Evolutionary conservation across 106 monocot species (phyloP), one percentile per base, ranked within the genome.

Genomic region (Allium sativum): DNA sequence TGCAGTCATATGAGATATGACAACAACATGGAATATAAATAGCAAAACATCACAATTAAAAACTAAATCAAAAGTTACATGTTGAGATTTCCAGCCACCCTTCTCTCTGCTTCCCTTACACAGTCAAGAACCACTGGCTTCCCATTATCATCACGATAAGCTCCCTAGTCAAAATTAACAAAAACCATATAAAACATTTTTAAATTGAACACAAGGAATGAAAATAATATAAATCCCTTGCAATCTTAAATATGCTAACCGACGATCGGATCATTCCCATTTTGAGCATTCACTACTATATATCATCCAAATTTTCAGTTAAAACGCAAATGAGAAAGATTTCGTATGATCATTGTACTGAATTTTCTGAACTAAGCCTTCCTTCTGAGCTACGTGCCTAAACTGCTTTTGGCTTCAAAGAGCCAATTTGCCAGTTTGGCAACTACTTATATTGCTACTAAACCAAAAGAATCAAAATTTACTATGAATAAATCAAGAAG

Each of bases 111-210:
- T 71, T 99, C 81, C 56, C 88, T 72, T 10, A 92, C 98, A 55
- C 98, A 99, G 2, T 92, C 82, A 2, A 99, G 84, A 57, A 99
- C 98, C 67, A 92, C 92, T 41, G 98, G 92, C 77, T 99, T 92
- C 68, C 98, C 92, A 61, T 92, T 69, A 65, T 99, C 92, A 69
- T 99, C 98, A 2, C 98, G 77, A 71, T 99, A 99, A 73, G 98
- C 98, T 65, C 98, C 98, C 98, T 98, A 71, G 8, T 11, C 22
- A 53, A 12, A 7, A 44, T 61, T 42, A 72, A 22, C 7, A 44
- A 22, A 53, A 18, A 12, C 20, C 8, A 45, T 60, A 70, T 15
- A 69, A 13, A 60, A n/a, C 2, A 52, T 14, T 50, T 50, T 50
- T 50, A 0, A 50, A 50, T 11, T 50, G 11, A 50, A 50, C 3